Evolutionary conservation across 2,329 filamentous ascomycete species (phyloP).

Genomic region (Lecanicillium sp.): DNA sequence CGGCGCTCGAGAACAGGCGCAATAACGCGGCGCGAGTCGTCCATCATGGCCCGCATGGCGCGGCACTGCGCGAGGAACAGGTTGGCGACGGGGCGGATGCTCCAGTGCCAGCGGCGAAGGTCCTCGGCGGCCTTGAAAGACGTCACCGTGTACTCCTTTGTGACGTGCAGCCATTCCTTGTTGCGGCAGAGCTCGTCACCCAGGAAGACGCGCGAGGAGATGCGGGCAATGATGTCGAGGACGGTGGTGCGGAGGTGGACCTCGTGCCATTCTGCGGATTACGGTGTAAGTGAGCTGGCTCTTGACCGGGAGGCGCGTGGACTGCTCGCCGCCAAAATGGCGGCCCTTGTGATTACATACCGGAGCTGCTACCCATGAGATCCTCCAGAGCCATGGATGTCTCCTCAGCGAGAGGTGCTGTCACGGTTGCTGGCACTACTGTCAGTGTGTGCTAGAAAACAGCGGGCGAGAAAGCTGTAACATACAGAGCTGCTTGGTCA

Average conservation of each 20-base stretch:
- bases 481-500: conserved; percentile 13
- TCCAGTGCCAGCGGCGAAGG: conserved; percentile 33
- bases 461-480: background rate
- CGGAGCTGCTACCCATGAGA: conserved; percentile 5
- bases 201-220: conserved; percentile 28
- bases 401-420: conserved; percentile 7
- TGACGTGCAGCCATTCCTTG: conserved; percentile 34
- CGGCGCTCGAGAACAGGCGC: conserved; percentile 37
- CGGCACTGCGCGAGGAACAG: conserved; percentile 31
- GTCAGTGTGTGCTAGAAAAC: background rate
- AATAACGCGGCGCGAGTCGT: conserved; percentile 8
- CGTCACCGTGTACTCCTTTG: conserved; percentile 36
- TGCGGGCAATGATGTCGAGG: conserved; percentile 12
- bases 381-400: conserved; percentile 6
- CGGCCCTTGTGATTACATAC: background rate
- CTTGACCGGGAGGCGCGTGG: background rate
- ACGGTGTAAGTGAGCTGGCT: background rate
- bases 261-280: conserved; percentile 9
- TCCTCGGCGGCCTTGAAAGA: conserved; percentile 19
- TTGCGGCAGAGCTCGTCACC: conserved; percentile 32
- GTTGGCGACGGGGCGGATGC: conserved; percentile 37
- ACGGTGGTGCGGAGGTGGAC: conserved; percentile 8
- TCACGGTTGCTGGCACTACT: conserved; percentile 7
- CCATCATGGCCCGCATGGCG: conserved; percentile 17
- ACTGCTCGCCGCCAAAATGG: no score